A percentile compares a stretch with the other conserved stretches of the same genome.
phyloP scores from a whole-genome alignment of 1,284 basidiomycete species.

The Cryptococcus sp. region DNA sequence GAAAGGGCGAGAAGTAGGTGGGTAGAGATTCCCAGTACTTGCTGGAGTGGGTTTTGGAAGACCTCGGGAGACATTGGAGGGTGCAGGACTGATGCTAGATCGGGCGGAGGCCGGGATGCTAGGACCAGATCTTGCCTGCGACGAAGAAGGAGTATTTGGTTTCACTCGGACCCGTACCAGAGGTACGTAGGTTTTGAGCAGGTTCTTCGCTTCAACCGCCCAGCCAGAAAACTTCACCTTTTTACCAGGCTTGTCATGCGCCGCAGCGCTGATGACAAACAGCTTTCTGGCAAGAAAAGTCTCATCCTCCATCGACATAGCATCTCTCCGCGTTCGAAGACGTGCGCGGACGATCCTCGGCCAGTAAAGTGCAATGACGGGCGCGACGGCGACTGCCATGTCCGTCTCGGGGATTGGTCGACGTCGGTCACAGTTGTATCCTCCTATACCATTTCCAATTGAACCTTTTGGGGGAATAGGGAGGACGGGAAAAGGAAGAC shows the following conservation, averaged over 20 bases:
- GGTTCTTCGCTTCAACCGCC: not conserved
- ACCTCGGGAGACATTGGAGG: not conserved
- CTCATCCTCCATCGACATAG: conserved; percentile 26
- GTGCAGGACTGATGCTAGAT: conserved; percentile 5
- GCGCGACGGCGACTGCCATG: conserved; percentile 27
- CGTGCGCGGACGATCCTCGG: conserved; percentile 21
- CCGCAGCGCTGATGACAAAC: conserved; percentile 19
- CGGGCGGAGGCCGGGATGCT: conserved; percentile 1
- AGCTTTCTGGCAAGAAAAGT: conserved; percentile 25
- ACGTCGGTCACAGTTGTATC: conserved; percentile 27
- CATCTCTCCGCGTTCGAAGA: conserved; percentile 12
- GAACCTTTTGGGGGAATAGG: conserved; percentile 20
- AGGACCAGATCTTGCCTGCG: not conserved
- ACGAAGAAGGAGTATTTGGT: not conserved
- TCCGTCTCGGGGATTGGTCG: conserved; percentile 31
- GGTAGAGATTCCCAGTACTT: not conserved
- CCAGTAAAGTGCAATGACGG: conserved; percentile 32
- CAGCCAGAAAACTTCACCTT: not conserved
- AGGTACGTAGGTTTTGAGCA: conserved; percentile 1
- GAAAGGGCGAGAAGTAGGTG: conserved; percentile 1
- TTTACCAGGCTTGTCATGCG: not conserved
- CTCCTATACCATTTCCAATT: conserved; percentile 28
- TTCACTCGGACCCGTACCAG: not conserved
- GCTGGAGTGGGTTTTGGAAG: not conserved
- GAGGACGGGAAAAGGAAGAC: conserved; percentile 22